Conservation (phyloP, 495 filamentous ascomycete species). For the Penicillium fimorum region DNA sequence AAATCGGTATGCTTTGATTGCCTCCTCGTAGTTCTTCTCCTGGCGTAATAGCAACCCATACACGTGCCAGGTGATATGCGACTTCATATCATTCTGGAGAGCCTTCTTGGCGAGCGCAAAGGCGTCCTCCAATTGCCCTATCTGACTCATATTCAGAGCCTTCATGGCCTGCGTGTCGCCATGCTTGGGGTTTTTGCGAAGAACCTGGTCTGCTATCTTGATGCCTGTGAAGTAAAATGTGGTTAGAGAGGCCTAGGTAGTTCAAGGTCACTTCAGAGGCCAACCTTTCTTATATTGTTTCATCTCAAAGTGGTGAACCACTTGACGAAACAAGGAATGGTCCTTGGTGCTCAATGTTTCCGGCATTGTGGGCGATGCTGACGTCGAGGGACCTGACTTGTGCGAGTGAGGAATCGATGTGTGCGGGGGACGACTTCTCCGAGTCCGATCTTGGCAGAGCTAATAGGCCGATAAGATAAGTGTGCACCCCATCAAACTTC, state of each 20-base stretch:
- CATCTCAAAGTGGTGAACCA: conserved; percentile 92
- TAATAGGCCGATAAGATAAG: conserved; percentile 30
- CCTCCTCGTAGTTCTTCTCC: conserved; percentile 96
- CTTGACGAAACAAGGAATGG: conserved; percentile 84
- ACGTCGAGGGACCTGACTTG: conserved; percentile 30
- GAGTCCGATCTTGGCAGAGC: conserved; percentile 35
- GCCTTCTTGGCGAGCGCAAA: conserved; percentile 90
- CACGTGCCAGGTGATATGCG: conserved; percentile 99
- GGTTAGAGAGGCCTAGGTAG: conserved; percentile 16
- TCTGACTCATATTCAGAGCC: conserved; percentile 89
- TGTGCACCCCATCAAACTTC: background rate
- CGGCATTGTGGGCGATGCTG: conserved; percentile 58
- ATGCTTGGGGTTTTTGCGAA: conserved; percentile 91
- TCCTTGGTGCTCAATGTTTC: conserved; percentile 89
- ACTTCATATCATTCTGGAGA: conserved; percentile 93
- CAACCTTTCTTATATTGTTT: conserved; percentile 97
- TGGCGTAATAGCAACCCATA: conserved; percentile 93
- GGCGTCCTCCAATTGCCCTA: conserved; percentile 87
- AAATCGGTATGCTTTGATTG: conserved; percentile 97
- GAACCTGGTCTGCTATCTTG: conserved; percentile 90
- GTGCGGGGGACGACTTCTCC: conserved; percentile 42
- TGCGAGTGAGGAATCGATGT: conserved; percentile 42
- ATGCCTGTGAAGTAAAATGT: conserved; percentile 55
- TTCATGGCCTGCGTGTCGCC: conserved; percentile 99
- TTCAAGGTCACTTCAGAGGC: background rate